Percentiles rank a stretch among this genome's conserved stretches.
Evolutionary conservation across 495 filamentous ascomycete species (phyloP).

Genomic region (Daldinia childiae): DNA sequence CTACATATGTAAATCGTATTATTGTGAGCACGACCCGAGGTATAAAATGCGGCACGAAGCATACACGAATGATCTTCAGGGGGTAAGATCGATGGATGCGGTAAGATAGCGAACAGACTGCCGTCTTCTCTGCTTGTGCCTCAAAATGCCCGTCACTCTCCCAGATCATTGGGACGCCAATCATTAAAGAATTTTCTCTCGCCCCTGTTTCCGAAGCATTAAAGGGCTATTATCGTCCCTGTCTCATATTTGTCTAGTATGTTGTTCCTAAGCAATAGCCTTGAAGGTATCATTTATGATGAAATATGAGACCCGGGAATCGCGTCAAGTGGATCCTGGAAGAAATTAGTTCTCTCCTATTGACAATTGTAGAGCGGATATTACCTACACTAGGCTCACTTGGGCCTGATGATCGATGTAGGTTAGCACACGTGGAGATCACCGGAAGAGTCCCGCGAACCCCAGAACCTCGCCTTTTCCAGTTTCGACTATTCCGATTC

Average conservation of each 20-base stretch:
- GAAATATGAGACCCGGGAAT: constrained; percentile 22
- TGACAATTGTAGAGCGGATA: constrained; percentile 27
- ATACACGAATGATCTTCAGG: constrained; percentile 35
- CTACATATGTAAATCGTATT: neutral
- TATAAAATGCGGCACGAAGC: constrained; percentile 3
- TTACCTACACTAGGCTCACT: constrained; percentile 38
- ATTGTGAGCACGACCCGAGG: neutral
- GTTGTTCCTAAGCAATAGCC: constrained; percentile 21
- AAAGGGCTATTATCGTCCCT: constrained; percentile 9
- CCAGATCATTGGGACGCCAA: constrained; percentile 41
- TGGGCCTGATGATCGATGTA: constrained; percentile 33
- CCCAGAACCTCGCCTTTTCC: constrained; percentile 36
- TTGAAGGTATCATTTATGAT: constrained; percentile 30
- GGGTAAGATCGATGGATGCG: constrained; percentile 32
- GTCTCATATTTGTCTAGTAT: constrained; percentile 11
- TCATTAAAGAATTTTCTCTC: constrained; percentile 16
- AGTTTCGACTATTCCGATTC: constrained; percentile 30
- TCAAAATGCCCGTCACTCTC: constrained; percentile 29
- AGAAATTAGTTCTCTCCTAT: constrained; percentile 17
- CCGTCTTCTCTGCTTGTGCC: constrained; percentile 26
- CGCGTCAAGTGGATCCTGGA: constrained; percentile 28
- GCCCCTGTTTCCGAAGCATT: constrained; percentile 13
- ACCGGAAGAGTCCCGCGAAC: constrained; percentile 42
- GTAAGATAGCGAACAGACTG: constrained; percentile 19
- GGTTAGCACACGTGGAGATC: constrained; percentile 42